Evolutionary conservation across 169 alveolate genomes (phyloP), one percentile per base, ranked within the genome.

Genomic region (Plasmodium blacklocki): DNA sequence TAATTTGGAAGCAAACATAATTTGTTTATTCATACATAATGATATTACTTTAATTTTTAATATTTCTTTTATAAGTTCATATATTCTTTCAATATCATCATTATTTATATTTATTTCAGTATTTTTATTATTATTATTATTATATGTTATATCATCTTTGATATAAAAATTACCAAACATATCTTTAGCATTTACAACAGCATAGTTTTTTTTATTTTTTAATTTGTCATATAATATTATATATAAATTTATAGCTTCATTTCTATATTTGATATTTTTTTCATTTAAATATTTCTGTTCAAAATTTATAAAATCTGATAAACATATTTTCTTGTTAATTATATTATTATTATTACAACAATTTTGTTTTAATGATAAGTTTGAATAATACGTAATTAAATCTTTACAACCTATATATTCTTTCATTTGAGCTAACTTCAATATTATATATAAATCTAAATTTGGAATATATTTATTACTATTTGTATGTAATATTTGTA

Each of bases 341-440:
- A 54, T 32, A 56, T 21, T 85, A 71, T 83, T 70, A 12, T 63
- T 43, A 5, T 5, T 39, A 39, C 45, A 32, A 32, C 47, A 5
- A 39, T 39, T 39, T 39, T 39, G 47, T 39, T 39, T 39, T 83
- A 83, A 32, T 15, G 39, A 58, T 49, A 83, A 43, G 49, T 56
- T 49, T 18, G 91, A 74, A 50, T 19, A 70, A 39, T 39, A 39
- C 2, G 47, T 39, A 45, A 83, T 56, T 32, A 83, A 59, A 83
- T 83, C 85, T 83, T 63, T 83, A 54, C 91, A 83, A 0, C 91
- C 91, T 11, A 83, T 68, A 29, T 68, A 58, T 70, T 83, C 86
- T 39, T 83, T 83, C 91, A 83, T 83, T 26, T 83, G 74, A 23
- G 91, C 91, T 58, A 83, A 59, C 23, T 73, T 45, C 39, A 47